phyloP scores from a whole-genome alignment of 306 rosid species.

The Vigna mungo region DNA sequence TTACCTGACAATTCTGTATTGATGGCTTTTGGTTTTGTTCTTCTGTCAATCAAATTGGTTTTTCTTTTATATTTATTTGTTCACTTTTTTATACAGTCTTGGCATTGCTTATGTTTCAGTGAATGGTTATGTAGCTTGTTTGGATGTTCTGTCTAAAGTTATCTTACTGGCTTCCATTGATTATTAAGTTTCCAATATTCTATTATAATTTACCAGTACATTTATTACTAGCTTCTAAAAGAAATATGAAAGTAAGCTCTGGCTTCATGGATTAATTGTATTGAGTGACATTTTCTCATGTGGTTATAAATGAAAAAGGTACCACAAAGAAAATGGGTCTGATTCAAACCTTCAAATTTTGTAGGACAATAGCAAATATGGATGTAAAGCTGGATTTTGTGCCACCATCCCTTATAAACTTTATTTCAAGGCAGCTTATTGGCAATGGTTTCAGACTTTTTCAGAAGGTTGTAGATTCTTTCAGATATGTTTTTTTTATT shows the following conservation, averaged over 20 bases:
- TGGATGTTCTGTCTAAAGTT: not conserved
- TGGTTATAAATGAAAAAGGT: constrained; percentile 1
- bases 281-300: constrained; percentile 1
- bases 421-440: constrained; percentile 78
- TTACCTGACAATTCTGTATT: constrained; percentile 1
- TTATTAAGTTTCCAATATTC: constrained; percentile 7
- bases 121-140: not conserved
- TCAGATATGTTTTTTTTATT: constrained; percentile 31
- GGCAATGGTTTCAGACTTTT: constrained; percentile 82
- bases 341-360: constrained; percentile 48
- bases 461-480: constrained; percentile 66
- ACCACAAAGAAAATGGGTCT: constrained; percentile 7
- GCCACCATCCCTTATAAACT: constrained; percentile 81
- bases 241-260: constrained; percentile 1
- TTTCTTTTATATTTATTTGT: not conserved
- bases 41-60: not conserved
- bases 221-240: constrained; percentile 19
- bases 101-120: not conserved
- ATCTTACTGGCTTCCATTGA: not conserved
- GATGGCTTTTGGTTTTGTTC: not conserved
- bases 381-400: constrained; percentile 84
- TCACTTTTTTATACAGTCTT: not conserved
- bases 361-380: constrained; percentile 86
- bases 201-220: not conserved
- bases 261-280: not conserved